A percentile compares a stretch with the other conserved stretches of the same genome.
These are phyloP conservation scores for Pseudogymnoascus sp. DNA, from an alignment of 2,329 filamentous ascomycete species.

Conservation along the genomic window DNA sequence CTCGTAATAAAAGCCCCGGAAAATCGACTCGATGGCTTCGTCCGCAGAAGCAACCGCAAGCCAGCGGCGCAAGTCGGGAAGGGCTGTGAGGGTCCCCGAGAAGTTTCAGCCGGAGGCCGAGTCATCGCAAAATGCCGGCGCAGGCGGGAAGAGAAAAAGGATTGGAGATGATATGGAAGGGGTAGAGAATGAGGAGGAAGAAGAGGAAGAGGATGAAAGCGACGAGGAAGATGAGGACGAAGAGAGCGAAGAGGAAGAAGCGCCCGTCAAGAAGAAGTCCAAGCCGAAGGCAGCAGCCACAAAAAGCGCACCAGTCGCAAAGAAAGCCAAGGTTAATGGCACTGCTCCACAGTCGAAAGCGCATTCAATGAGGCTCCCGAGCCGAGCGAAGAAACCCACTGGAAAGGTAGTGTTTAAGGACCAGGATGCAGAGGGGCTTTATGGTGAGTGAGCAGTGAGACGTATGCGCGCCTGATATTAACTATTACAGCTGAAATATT, in stretches of 20 bases:
- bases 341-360: slow-evolving; percentile 46
- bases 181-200: slow-evolving; percentile 37
- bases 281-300: slow-evolving; percentile 27
- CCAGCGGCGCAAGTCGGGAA: slow-evolving; percentile 59
- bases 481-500: slow-evolving; percentile 50
- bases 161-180: slow-evolving; percentile 39
- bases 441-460: slow-evolving; percentile 20
- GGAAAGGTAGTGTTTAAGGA: slow-evolving; percentile 39
- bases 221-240: slow-evolving; percentile 34
- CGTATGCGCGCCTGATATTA: slow-evolving; percentile 19
- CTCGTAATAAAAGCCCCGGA: background rate
- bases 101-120: slow-evolving; percentile 48
- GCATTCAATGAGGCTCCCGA: slow-evolving; percentile 36
- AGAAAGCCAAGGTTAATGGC: slow-evolving; percentile 58
- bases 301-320: slow-evolving; percentile 49
- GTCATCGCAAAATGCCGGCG: slow-evolving; percentile 30
- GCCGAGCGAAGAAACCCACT: slow-evolving; percentile 25
- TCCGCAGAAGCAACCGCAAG: slow-evolving; percentile 40
- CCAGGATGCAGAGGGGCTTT: slow-evolving; percentile 21
- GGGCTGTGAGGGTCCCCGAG: slow-evolving; percentile 52
- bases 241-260: slow-evolving; percentile 40
- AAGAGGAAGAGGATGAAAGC: slow-evolving; percentile 34
- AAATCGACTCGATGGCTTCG: slow-evolving; percentile 44
- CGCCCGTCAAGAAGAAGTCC: slow-evolving; percentile 28
- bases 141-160: slow-evolving; percentile 51